Evolutionary conservation across 1,284 basidiomycete genomes (phyloP), one percentile per base, ranked within the genome.

Genomic region (Ceratobasidium sp.): DNA sequence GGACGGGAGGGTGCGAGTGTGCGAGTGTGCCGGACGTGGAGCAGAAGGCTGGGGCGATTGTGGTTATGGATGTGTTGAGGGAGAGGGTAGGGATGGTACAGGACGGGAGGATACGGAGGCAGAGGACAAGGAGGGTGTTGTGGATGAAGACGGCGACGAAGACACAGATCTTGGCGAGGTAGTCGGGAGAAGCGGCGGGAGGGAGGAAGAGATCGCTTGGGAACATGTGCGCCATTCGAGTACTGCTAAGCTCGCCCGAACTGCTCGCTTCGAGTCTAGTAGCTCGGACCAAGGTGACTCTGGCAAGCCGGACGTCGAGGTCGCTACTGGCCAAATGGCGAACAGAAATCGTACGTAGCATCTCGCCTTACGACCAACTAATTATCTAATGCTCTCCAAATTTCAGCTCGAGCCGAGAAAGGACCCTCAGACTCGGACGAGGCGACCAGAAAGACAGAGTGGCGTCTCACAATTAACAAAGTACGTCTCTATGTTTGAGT

Each of bases 391-490:
- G n/a, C n/a, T n/a, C n/a, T n/a, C n/a, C n/a, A n/a, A n/a, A n/a
- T n/a, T n/a, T n/a, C n/a, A n/a, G n/a, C n/a, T n/a, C n/a, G n/a
- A 9, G 15, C 78, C n/a, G 77, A 79, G 26, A 80, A 78, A 5
- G 81, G 79, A 86, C 82, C 79, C 80, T 2, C 72, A 78, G n/a
- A 1, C 67, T 80, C 18, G 72, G n/a, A n/a, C n/a, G n/a, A n/a
- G n/a, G n/a, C n/a, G n/a, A n/a, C 80, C n/a, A 51, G 44, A n/a
- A 49, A 83, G 81, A 96, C 95, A 85, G 93, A 90, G 81, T 84
- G 89, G 97, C 91, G 81, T n/a, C n/a, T n/a, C n/a, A n/a, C n/a
- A n/a, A 97, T 96, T 1, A 95, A 92, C 88, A 98, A 97, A 87
- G 92, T 90, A 83, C 61, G 83, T 79, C 20, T 75, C 42, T 80